Conservation (phyloP, 805 yeast genomes). For the Suhomyces sp. region DNA sequence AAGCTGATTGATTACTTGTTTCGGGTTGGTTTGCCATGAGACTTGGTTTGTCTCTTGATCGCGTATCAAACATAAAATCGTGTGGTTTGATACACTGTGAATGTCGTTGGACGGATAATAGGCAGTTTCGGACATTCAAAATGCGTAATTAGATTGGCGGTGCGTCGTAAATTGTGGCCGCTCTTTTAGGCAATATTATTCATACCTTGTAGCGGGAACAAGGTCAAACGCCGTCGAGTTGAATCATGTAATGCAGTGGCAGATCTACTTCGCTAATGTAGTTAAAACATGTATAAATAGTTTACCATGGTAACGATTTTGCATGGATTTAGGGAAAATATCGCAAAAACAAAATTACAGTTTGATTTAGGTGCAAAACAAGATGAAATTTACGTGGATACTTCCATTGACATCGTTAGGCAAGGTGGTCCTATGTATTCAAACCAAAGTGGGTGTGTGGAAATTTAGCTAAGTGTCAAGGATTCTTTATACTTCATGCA, state of each 20-base stretch:
- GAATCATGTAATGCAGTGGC: not conserved
- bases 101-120: not conserved
- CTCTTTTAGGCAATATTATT: not conserved
- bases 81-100: not conserved
- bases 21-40: not conserved
- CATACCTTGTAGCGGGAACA: not conserved
- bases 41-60: not conserved
- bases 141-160: not conserved
- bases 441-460: not conserved
- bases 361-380: not conserved
- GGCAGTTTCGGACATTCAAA: not conserved
- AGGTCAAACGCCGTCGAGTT: not conserved
- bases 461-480: not conserved
- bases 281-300: not conserved
- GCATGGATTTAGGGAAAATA: not conserved
- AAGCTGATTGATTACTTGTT: not conserved
- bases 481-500: constrained; percentile 10
- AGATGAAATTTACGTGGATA: not conserved
- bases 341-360: not conserved
- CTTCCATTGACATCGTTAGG: not conserved
- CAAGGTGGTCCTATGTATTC: not conserved
- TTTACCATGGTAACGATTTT: not conserved
- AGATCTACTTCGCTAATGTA: not conserved
- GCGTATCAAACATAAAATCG: not conserved
- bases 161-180: not conserved